phyloP scores from a whole-genome alignment of 2,329 filamentous ascomycete species.

The Colletotrichum magnum region DNA sequence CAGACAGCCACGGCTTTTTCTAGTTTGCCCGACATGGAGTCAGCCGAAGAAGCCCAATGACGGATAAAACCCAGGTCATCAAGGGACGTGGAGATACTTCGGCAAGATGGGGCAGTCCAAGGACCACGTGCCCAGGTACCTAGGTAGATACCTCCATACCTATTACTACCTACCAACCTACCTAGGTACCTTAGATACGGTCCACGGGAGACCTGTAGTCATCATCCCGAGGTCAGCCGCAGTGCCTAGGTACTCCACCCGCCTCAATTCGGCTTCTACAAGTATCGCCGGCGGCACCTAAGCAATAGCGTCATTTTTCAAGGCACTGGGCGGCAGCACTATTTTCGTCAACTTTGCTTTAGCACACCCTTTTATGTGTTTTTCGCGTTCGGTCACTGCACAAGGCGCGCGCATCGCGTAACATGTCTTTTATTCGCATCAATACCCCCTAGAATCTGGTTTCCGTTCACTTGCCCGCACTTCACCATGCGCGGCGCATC shows the following conservation, averaged over 20 bases:
- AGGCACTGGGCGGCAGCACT: constrained; percentile 6
- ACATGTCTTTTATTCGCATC: constrained; percentile 22
- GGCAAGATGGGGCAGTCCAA: constrained; percentile 1
- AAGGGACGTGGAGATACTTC: constrained; percentile 17
- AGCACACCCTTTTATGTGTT: constrained; percentile 7
- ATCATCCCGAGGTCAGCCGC: constrained; percentile 27
- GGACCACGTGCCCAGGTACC: background rate
- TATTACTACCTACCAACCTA: no score
- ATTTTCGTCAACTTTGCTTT: constrained; percentile 15
- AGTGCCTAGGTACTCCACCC: constrained; percentile 13
- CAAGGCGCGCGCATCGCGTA: constrained; percentile 35
- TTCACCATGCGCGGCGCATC: constrained; percentile 32
- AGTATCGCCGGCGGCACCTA: constrained; percentile 27
- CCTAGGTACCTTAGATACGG: no score
- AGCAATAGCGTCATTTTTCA: constrained; percentile 40
- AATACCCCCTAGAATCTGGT: constrained; percentile 26
- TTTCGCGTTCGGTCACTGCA: constrained; percentile 4
- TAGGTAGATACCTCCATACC: no score
- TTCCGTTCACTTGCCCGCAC: constrained; percentile 14
- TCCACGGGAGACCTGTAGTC: no score
- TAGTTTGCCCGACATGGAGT: no score
- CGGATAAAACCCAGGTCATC: background rate
- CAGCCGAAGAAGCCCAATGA: background rate
- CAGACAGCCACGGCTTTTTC: no score
- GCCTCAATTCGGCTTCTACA: constrained; percentile 35